These are phyloP conservation scores for Aspergillus incahuasiensis DNA, from an alignment of 495 filamentous ascomycete genomes.

Conservation along the genomic window DNA sequence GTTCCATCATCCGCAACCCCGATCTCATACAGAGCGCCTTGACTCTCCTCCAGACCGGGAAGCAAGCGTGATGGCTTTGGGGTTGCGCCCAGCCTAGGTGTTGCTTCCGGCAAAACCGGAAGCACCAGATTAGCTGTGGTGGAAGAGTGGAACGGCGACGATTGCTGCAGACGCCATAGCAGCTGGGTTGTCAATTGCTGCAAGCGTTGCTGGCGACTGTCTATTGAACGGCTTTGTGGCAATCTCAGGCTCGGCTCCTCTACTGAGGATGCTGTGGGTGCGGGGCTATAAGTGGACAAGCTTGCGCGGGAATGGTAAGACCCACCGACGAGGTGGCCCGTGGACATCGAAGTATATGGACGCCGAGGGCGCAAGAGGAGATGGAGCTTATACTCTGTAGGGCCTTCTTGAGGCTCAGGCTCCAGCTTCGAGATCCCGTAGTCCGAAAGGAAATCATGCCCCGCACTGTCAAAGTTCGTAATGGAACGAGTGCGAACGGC, in stretches of 20 bases:
- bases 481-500: slow-evolving; percentile 26
- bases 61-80: slow-evolving; percentile 59
- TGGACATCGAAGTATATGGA: slow-evolving; percentile 60
- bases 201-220: slow-evolving; percentile 72
- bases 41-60: slow-evolving; percentile 84
- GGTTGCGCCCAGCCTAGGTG: slow-evolving; percentile 47
- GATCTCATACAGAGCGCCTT: slow-evolving; percentile 93
- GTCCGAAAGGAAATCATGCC: slow-evolving; percentile 54
- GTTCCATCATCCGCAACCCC: slow-evolving; percentile 93
- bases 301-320: slow-evolving; percentile 52
- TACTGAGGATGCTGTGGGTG: slow-evolving; percentile 16
- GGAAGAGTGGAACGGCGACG: slow-evolving; percentile 80
- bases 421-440: slow-evolving; percentile 73
- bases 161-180: slow-evolving; percentile 92
- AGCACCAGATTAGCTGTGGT: slow-evolving; percentile 66
- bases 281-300: slow-evolving; percentile 19
- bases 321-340: slow-evolving; percentile 54
- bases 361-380: slow-evolving; percentile 77
- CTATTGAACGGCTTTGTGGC: slow-evolving; percentile 27
- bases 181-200: slow-evolving; percentile 92
- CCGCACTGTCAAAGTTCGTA: slow-evolving; percentile 26
- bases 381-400: slow-evolving; percentile 95
- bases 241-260: slow-evolving; percentile 24
- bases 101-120: slow-evolving; percentile 64
- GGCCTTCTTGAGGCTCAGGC: slow-evolving; percentile 89